Base-by-base conservation (phyloP, 2,329 filamentous ascomycete species). In the Plenodomus tracheiphilus region DNA sequence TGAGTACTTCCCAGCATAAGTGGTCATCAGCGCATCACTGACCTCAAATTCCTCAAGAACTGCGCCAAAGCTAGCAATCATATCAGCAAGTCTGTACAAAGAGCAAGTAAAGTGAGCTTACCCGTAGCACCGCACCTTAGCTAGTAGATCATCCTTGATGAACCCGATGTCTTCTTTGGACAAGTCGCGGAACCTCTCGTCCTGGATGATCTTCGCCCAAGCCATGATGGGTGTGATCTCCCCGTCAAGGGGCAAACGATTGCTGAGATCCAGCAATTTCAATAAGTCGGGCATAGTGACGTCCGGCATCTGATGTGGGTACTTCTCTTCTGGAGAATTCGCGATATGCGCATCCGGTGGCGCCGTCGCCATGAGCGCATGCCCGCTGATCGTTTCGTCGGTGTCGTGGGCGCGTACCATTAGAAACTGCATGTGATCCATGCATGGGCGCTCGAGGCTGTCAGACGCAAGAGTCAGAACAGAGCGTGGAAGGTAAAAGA, bases 171-270 rank as follows among this genome's bases (percentile, higher is more conserved):
- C 91, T 34, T 83, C 80, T 43, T 75, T 72, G 15, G 78, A 83
- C 57, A 97, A 74, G 58, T 87, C 84, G 4, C 69, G 68, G 55
- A 92, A 85, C 53, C 87, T 79, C 39, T 56, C 54, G 16, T 73
- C 60, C 52, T 79, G 81, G 54, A 91, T 77, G 41, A 97, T 81
- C 74, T 89, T 88, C 41, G 90, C 88, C 85, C 94, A 93, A 0
- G 92, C 92, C 90, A 96, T 96, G 58, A 97, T 89, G 0, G 94
- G 94, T 16, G 93, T 97, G 64, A 97, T 89, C 74, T 95, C 90
- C 43, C 91, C 91, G 53, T 94, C 89, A 45, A 94, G 83, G 61
- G 94, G 86, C 20, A 97, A 80, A 61, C 86, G 85, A 61, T 86
- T 83, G 75, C 91, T 96, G 46, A 97, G 80, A 66, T 96, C 88